These are phyloP conservation scores for Articulospora tetracladia DNA, from an alignment of 495 filamentous ascomycete genomes.

Conservation along the genomic window DNA sequence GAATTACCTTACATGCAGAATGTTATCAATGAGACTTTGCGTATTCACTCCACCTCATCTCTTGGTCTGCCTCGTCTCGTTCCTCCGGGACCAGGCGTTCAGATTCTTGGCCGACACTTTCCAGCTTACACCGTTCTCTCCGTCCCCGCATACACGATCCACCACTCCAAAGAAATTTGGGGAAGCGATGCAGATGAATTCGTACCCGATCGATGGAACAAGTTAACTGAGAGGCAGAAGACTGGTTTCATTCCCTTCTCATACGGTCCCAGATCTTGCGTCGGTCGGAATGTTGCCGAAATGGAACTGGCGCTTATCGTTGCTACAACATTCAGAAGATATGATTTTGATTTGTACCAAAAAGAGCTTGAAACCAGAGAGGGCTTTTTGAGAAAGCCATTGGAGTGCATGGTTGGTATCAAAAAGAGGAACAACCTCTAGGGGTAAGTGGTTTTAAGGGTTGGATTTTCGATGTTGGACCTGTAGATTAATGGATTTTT, in stretches of 20 bases:
- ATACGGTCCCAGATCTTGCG: constrained; percentile 75
- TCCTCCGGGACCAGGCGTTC: constrained; percentile 42
- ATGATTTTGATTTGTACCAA: constrained; percentile 71
- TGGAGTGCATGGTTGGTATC: constrained; percentile 71
- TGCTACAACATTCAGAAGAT: constrained; percentile 69
- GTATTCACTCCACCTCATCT: constrained; percentile 83
- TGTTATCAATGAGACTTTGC: constrained; percentile 86
- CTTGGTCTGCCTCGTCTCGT: constrained; percentile 84
- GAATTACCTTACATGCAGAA: constrained; percentile 74
- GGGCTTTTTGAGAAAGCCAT: constrained; percentile 86
- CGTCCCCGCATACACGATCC: constrained; percentile 85
- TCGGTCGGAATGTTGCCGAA: constrained; percentile 85
- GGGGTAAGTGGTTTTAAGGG: too few relatives aligned
- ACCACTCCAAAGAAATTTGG: constrained; percentile 82
- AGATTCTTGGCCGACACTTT: constrained; percentile 58
- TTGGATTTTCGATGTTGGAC: too few relatives aligned
- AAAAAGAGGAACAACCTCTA: constrained; percentile 29
- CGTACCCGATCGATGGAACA: constrained; percentile 71
- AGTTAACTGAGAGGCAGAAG: constrained; percentile 62
- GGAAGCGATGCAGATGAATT: constrained; percentile 76
- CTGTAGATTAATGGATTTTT: too few relatives aligned
- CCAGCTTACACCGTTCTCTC: constrained; percentile 71
- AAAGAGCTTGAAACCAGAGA: constrained; percentile 73
- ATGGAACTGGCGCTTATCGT: constrained; percentile 88
- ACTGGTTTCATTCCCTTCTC: constrained; percentile 82